phyloP scores from a whole-genome alignment of 2,329 filamentous ascomycete species.

The Anthostomella pinea region DNA sequence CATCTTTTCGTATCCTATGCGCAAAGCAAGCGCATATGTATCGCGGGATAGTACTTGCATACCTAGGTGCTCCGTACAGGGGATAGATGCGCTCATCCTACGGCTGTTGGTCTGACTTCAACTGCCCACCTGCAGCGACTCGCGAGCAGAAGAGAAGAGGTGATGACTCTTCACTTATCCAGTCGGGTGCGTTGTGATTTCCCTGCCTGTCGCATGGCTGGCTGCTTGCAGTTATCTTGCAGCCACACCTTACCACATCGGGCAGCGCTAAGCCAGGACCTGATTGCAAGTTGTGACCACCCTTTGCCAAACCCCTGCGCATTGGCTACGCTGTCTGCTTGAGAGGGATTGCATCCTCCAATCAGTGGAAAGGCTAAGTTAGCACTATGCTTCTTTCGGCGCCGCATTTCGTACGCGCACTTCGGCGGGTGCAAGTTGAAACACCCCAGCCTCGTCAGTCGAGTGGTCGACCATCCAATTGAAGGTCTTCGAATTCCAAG shows the following conservation, averaged over 20 bases:
- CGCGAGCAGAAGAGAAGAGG: slow-evolving; percentile 1
- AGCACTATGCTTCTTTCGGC: slow-evolving; percentile 7
- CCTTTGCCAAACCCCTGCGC: slow-evolving; percentile 8
- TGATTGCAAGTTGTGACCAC: slow-evolving; percentile 5
- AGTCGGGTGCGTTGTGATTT: slow-evolving; percentile 10
- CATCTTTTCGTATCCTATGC: no score
- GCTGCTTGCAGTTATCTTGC: slow-evolving; percentile 14
- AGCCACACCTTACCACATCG: slow-evolving; percentile 19
- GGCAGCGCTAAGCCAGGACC: slow-evolving; percentile 10
- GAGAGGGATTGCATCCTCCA: slow-evolving; percentile 4
- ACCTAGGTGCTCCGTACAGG: no score
- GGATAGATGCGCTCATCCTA: slow-evolving; percentile 9
- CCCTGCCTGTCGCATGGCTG: slow-evolving; percentile 12
- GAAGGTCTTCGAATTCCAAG: background rate
- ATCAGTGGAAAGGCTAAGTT: slow-evolving; percentile 9
- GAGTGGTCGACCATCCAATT: background rate
- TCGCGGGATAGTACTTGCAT: no score
- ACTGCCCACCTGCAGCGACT: background rate
- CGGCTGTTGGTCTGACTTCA: slow-evolving; percentile 4
- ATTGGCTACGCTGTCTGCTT: slow-evolving; percentile 1
- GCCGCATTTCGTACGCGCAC: background rate
- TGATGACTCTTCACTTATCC: slow-evolving; percentile 20
- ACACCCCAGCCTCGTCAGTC: slow-evolving; percentile 2
- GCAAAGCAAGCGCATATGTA: no score
- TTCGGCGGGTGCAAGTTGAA: background rate